Evolutionary conservation across 306 rosid genomes (phyloP), one percentile per base, ranked within the genome.

Genomic region (Sicyos baderoa): DNA sequence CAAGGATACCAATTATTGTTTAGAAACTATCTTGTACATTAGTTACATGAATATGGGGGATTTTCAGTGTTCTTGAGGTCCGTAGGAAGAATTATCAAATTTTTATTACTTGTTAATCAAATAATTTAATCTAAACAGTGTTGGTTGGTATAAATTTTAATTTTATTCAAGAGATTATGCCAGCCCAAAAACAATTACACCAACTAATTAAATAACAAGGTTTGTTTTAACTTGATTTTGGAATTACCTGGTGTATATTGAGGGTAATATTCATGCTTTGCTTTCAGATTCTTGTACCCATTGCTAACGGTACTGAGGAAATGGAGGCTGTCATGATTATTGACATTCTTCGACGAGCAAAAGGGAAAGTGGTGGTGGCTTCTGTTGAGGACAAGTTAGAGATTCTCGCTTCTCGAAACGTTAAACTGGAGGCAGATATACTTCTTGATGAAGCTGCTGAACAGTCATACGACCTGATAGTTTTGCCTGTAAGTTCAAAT

Each of bases 281-380:
- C 55, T 19, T 72, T 79, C 79, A 93, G 98, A 73, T 93, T 85
- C 98, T 93, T 51, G 94, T 93, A 71, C 97, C 98, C 44, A 80
- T 89, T 67, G 96, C 97, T 27, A 72, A 85, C 75, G 98, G 97
- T 60, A 76, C 83, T 4, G 98, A 93, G 89, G 98, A 93, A 85
- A 89, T 93, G 98, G 97, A 93, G 86, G 96, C 96, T 61, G 67
- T 85, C 10, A 86, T 86, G 69, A 86, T 90, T 60, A 82, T 93
- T 66, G 94, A 88, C 77, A 72, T 90, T 73, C 87, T 93, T 60
- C 86, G 94, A 35, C 72, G 90, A 72, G 96, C 97, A 47, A 85
- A 93, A 75, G 94, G 89, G 74, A 63, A 90, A 77, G 98, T 89
- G 62, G 89, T 88, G 55, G 97, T 90, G 82, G 96, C 94, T 52